phyloP scores from a whole-genome alignment of 1,139 yeast genomes.

The Meyerozyma guilliermondii region DNA sequence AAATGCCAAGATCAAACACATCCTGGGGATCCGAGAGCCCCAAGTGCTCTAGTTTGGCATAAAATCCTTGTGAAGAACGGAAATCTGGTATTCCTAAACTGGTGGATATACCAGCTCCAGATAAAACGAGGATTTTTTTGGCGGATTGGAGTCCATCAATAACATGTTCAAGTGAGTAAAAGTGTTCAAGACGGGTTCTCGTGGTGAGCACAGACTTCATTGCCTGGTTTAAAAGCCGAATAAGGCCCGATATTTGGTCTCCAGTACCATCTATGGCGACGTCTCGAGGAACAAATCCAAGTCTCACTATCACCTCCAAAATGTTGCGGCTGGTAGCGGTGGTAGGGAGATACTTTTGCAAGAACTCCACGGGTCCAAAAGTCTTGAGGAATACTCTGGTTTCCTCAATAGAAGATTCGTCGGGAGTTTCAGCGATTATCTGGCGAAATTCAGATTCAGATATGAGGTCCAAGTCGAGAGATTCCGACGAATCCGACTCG shows the following conservation, averaged over 20 bases:
- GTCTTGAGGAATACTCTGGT: conserved; percentile 57
- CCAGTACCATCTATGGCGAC: conserved; percentile 17
- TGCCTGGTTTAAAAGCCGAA: conserved; percentile 52
- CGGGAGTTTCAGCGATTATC: not conserved
- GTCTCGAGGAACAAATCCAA: conserved; percentile 50
- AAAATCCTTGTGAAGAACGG: conserved; percentile 85
- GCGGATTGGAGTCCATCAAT: conserved; percentile 39
- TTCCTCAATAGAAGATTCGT: conserved; percentile 17
- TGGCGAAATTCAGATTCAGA: conserved; percentile 1
- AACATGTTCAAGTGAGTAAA: conserved; percentile 59
- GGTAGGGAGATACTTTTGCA: conserved; percentile 56
- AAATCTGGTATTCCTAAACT: conserved; percentile 93
- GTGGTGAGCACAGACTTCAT: conserved; percentile 54
- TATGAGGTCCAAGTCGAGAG: not conserved
- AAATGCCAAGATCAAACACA: conserved; percentile 75
- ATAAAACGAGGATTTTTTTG: conserved; percentile 65
- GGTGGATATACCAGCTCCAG: conserved; percentile 97
- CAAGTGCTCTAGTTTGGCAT: conserved; percentile 56
- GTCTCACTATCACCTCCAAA: conserved; percentile 37
- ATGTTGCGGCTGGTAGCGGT: conserved; percentile 54
- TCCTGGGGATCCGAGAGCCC: conserved; percentile 92
- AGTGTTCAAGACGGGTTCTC: conserved; percentile 47
- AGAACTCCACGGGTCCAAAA: conserved; percentile 56
- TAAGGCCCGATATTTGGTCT: conserved; percentile 41
- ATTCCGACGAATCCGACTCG: not conserved